Evolutionary conservation across 345 rosid species (phyloP).

Genomic region (Kernera saxatilis): DNA sequence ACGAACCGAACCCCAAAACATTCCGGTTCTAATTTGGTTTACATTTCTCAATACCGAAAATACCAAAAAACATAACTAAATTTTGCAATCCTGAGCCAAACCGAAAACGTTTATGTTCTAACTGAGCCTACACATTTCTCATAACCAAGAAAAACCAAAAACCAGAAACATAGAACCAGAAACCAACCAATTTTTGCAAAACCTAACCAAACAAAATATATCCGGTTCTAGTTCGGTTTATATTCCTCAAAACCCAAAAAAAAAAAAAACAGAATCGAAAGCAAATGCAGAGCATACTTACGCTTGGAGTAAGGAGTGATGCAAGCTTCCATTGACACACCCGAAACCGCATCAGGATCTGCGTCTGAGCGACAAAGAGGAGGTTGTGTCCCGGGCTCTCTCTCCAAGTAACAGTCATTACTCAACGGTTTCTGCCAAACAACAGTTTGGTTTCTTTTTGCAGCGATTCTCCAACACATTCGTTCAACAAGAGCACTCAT

Average conservation of each 20-base stretch:
- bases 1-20: no score
- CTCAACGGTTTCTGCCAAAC: slow-evolving; percentile 93
- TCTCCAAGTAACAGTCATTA: slow-evolving; percentile 78
- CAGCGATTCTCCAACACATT: slow-evolving; percentile 97
- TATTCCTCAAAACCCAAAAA: background rate
- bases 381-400: slow-evolving; percentile 82
- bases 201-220: background rate
- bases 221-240: background rate
- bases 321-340: slow-evolving; percentile 90
- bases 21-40: no score
- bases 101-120: no score
- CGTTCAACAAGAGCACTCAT: slow-evolving; percentile 89
- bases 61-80: no score
- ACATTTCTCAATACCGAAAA: no score
- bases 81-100: no score
- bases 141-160: no score
- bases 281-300: slow-evolving; percentile 37
- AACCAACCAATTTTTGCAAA: no score
- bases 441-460: slow-evolving; percentile 90
- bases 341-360: slow-evolving; percentile 89
- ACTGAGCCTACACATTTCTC: no score
- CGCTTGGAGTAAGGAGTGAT: slow-evolving; percentile 82
- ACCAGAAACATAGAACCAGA: no score
- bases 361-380: slow-evolving; percentile 83
- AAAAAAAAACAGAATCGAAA: background rate